Conservation (phyloP, 176 grass and related monocot genomes). For the Juncus effusus region DNA sequence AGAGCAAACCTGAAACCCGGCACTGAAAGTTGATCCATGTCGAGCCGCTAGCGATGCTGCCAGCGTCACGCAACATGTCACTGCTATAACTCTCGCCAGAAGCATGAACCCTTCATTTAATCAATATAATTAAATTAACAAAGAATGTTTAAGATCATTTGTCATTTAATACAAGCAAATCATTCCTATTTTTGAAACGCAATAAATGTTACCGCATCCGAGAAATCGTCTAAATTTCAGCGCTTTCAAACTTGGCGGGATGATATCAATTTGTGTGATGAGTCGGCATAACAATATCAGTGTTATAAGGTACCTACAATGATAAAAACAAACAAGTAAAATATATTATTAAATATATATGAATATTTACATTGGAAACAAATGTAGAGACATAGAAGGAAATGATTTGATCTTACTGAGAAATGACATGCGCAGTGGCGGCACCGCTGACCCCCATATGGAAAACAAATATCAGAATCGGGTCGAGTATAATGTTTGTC, state of each 20-base stretch:
- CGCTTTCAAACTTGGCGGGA: constrained; percentile 71
- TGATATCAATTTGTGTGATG: constrained; percentile 61
- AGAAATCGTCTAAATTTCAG: constrained; percentile 90
- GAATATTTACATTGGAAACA: not conserved
- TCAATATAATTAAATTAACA: not conserved
- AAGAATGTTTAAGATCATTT: constrained; percentile 10
- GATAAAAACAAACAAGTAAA: constrained; percentile 14
- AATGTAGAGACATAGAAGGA: not conserved
- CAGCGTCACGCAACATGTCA: constrained; percentile 93
- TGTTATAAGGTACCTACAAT: constrained; percentile 84
- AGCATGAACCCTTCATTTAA: constrained; percentile 66
- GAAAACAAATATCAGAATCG: constrained; percentile 89
- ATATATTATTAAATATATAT: not conserved
- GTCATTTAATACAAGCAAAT: constrained; percentile 8
- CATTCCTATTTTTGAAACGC: constrained; percentile 29
- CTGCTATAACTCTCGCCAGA: constrained; percentile 83
- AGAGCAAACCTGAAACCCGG: constrained; percentile 82
- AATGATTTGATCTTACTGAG: constrained; percentile 59
- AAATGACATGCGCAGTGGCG: constrained; percentile 79
- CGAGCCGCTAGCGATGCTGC: constrained; percentile 83
- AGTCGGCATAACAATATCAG: constrained; percentile 71
- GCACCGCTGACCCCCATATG: constrained; percentile 88
- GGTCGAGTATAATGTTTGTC: constrained; percentile 80
- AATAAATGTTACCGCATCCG: constrained; percentile 58
- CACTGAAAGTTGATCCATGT: constrained; percentile 71